Evolutionary conservation across 306 rosid species (phyloP).

Genomic region (Malus orientalis): DNA sequence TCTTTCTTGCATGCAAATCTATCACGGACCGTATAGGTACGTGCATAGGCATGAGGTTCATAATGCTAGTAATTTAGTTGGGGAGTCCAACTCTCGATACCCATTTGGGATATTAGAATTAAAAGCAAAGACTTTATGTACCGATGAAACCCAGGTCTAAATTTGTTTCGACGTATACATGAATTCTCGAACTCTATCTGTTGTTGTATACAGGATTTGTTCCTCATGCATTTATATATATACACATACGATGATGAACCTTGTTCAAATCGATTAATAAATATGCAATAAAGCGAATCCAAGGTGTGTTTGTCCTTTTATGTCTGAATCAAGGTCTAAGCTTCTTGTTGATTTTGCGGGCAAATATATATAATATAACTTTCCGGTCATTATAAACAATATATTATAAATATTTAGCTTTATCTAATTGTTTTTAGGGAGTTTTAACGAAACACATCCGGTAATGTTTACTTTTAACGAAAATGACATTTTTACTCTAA

Average conservation of each 20-base stretch:
- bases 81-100: neutral
- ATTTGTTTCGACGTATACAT: constrained; percentile 19
- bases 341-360: neutral
- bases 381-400: neutral
- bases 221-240: neutral
- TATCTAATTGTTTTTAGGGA: neutral
- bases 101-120: neutral
- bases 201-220: neutral
- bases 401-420: neutral
- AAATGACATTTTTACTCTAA: too few relatives aligned
- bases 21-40: neutral
- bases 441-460: too few relatives aligned
- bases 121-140: neutral
- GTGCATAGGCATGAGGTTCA: neutral
- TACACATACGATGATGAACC: neutral
- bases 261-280: constrained; percentile 13
- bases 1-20: neutral
- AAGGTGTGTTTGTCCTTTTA: neutral
- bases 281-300: neutral
- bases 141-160: constrained; percentile 30
- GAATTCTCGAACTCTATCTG: neutral
- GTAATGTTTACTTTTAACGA: too few relatives aligned
- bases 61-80: neutral
- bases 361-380: too few relatives aligned
- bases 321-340: neutral